phyloP scores from a whole-genome alignment of 2,329 filamentous ascomycete genomes.

The Hypoxylon sp. region DNA sequence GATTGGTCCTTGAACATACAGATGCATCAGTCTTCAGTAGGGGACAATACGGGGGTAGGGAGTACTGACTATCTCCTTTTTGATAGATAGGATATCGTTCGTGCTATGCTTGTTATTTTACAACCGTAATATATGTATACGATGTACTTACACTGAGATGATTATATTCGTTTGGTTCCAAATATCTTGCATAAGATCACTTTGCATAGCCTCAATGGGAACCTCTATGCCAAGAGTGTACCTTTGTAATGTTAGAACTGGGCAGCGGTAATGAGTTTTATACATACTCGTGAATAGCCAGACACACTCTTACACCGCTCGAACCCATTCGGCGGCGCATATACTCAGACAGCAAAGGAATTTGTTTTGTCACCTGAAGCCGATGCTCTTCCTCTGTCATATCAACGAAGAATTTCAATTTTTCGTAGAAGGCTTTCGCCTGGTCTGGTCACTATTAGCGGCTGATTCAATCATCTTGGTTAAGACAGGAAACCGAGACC shows the following conservation, averaged over 20 bases:
- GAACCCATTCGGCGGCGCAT: constrained; percentile 13
- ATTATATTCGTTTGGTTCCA: constrained; percentile 25
- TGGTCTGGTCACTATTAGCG: neutral
- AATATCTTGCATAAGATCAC: neutral
- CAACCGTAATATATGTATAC: neutral
- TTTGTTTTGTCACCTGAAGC: neutral
- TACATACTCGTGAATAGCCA: constrained; percentile 25
- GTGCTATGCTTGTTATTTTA: constrained; percentile 7
- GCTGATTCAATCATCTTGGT: neutral
- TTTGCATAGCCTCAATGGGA: constrained; percentile 18
- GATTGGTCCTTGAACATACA: constrained; percentile 22
- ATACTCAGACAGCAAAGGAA: constrained; percentile 28
- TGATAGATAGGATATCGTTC: constrained; percentile 34
- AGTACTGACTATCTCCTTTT: constrained; percentile 30
- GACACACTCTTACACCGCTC: constrained; percentile 13
- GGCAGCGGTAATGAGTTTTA: neutral
- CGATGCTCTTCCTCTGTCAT: constrained; percentile 27
- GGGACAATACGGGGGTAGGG: neutral
- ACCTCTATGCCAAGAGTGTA: constrained; percentile 22
- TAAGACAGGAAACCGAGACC: neutral
- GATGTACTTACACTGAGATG: constrained; percentile 14
- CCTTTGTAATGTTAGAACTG: neutral
- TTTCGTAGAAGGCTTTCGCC: constrained; percentile 22
- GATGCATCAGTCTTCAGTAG: neutral
- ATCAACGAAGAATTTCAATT: constrained; percentile 21